Conservation (phyloP, 129 eudicot species). For the Centrapalus pauciflorus region DNA sequence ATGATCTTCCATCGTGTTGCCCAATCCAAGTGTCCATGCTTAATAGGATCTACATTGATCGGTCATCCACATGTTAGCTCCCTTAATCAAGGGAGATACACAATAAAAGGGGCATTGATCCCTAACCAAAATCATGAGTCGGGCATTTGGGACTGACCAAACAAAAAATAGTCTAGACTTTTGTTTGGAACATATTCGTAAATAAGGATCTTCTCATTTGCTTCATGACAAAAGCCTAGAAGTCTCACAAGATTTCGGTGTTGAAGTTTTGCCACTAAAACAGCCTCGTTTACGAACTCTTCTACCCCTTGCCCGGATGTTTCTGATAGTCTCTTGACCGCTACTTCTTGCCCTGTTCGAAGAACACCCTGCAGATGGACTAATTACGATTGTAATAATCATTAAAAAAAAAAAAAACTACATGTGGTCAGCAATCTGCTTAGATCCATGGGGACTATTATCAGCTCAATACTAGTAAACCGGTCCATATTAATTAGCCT, state of each 20-base stretch:
- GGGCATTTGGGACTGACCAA: constrained; percentile 19
- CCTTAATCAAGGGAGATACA: constrained; percentile 2
- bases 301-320: constrained; percentile 30
- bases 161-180: constrained; percentile 33
- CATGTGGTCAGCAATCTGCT: not conserved
- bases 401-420: not conserved
- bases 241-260: constrained; percentile 38
- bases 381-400: not conserved
- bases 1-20: constrained; percentile 23
- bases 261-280: constrained; percentile 36
- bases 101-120: not conserved
- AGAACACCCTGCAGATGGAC: constrained; percentile 29
- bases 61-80: not conserved
- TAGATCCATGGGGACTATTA: not conserved
- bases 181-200: constrained; percentile 35
- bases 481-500: too few relatives aligned
- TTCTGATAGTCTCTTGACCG: constrained; percentile 37
- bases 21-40: constrained; percentile 29
- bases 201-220: constrained; percentile 29
- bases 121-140: not conserved
- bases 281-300: constrained; percentile 25
- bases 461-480: too few relatives aligned
- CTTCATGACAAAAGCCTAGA: constrained; percentile 30
- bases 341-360: constrained; percentile 28
- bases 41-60: constrained; percentile 18